These are phyloP conservation scores for Juncus inflexus DNA, from an alignment of 176 grass and related monocot genomes.

Conservation along the genomic window DNA sequence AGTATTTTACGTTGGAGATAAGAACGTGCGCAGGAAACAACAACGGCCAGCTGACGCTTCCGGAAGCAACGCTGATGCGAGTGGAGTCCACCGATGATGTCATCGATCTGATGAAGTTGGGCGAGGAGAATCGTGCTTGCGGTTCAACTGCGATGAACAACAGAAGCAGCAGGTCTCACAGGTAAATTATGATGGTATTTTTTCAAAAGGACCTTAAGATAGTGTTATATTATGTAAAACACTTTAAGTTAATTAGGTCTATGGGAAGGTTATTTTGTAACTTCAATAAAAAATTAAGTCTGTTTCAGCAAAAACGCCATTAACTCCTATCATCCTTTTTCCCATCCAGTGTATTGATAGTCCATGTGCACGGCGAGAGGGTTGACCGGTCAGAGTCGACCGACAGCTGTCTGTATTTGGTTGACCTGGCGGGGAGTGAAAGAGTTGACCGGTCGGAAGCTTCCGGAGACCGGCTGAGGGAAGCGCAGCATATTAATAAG, in stretches of 20 bases:
- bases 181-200: constrained; percentile 23
- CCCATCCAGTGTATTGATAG: constrained; percentile 67
- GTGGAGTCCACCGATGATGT: constrained; percentile 80
- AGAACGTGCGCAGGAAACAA: constrained; percentile 45
- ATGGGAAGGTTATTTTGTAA: background rate
- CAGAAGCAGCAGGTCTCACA: constrained; percentile 85
- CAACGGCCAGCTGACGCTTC: constrained; percentile 56
- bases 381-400: constrained; percentile 20
- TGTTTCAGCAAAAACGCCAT: constrained; percentile 17
- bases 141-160: constrained; percentile 77
- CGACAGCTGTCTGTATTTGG: constrained; percentile 68
- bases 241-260: too few species aligned
- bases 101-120: constrained; percentile 71
- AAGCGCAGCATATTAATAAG: constrained; percentile 86
- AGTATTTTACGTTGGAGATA: constrained; percentile 64
- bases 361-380: constrained; percentile 54
- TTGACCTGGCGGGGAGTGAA: constrained; percentile 95
- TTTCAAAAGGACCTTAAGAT: too few species aligned
- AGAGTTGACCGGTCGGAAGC: constrained; percentile 80
- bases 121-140: constrained; percentile 69
- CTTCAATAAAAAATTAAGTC: background rate
- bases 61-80: constrained; percentile 54
- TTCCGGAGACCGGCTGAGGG: constrained; percentile 71
- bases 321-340: constrained; percentile 20
- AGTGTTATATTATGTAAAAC: too few species aligned